Evolutionary conservation across 106 monocot species (phyloP).

Genomic region (Dendrobium nobile): DNA sequence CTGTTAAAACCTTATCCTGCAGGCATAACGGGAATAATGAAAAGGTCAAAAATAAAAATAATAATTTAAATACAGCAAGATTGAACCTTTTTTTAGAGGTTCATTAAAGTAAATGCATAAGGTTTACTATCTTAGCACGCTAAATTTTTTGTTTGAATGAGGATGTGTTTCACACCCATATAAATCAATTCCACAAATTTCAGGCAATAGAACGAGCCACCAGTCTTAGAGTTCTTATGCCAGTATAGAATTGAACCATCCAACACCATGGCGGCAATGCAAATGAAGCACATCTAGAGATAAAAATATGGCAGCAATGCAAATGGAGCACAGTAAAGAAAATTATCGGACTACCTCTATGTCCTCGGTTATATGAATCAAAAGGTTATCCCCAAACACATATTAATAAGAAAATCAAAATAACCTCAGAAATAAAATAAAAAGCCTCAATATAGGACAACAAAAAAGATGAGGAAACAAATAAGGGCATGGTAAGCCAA

Average conservation of each 20-base stretch:
- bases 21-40: not conserved
- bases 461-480: not conserved
- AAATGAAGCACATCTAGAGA: not conserved
- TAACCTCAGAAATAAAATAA: not conserved
- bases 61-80: not conserved
- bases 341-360: not conserved
- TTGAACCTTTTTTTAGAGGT: not conserved
- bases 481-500: not conserved
- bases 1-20: slow-evolving; percentile 75
- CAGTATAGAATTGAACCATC: not conserved
- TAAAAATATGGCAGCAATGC: too few relatives aligned
- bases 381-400: not conserved
- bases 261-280: not conserved
- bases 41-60: not conserved
- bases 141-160: not conserved
- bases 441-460: not conserved
- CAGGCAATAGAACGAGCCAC: not conserved
- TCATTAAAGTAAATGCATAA: not conserved
- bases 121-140: not conserved
- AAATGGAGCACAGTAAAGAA: not conserved
- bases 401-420: not conserved
- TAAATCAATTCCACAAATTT: not conserved
- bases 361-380: not conserved
- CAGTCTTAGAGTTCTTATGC: not conserved
- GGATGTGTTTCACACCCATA: not conserved